These are phyloP conservation scores for Rhizopogon salebrosus DNA, from an alignment of 768 basidiomycete genomes.

Conservation along the genomic window DNA sequence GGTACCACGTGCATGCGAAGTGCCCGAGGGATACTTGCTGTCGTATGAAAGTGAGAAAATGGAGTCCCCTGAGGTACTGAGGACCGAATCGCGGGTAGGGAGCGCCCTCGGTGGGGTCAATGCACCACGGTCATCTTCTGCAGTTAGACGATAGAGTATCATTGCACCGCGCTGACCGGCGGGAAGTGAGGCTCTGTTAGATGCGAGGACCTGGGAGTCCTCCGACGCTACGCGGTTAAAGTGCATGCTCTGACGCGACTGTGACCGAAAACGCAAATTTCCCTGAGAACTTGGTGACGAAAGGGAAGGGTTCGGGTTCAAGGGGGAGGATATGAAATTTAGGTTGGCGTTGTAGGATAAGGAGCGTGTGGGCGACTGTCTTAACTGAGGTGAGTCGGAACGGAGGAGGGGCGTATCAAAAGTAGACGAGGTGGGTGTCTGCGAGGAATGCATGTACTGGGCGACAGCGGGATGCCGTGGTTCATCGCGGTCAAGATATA, in stretches of 20 bases:
- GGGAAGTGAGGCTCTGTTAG: slow-evolving; percentile 14
- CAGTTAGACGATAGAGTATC: slow-evolving; percentile 59
- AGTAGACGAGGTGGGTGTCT: slow-evolving; percentile 21
- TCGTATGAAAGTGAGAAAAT: slow-evolving; percentile 43
- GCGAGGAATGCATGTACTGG: slow-evolving; percentile 3
- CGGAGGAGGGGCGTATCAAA: slow-evolving; percentile 27
- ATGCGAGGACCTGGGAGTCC: slow-evolving; percentile 37
- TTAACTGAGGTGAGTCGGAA: slow-evolving; percentile 7
- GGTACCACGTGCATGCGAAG: slow-evolving; percentile 22
- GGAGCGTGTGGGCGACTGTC: slow-evolving; percentile 21
- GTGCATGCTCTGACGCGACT: slow-evolving; percentile 34
- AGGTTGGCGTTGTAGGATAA: slow-evolving; percentile 12
- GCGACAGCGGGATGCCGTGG: neutral
- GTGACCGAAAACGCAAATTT: slow-evolving; percentile 29
- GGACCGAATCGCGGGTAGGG: slow-evolving; percentile 34
- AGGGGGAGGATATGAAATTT: slow-evolving; percentile 46
- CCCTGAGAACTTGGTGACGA: slow-evolving; percentile 8
- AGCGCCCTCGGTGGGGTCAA: slow-evolving; percentile 28
- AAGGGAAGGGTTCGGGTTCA: slow-evolving; percentile 38
- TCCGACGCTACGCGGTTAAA: slow-evolving; percentile 41
- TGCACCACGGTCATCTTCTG: slow-evolving; percentile 27
- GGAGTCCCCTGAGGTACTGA: slow-evolving; percentile 51
- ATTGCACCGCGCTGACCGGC: slow-evolving; percentile 47
- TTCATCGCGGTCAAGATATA: neutral
- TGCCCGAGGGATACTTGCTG: slow-evolving; percentile 60